A percentile compares a stretch with the other conserved stretches of the same genome.
Evolutionary conservation across 1,284 basidiomycete species (phyloP).

Genomic region (Takashimella koratensis): DNA sequence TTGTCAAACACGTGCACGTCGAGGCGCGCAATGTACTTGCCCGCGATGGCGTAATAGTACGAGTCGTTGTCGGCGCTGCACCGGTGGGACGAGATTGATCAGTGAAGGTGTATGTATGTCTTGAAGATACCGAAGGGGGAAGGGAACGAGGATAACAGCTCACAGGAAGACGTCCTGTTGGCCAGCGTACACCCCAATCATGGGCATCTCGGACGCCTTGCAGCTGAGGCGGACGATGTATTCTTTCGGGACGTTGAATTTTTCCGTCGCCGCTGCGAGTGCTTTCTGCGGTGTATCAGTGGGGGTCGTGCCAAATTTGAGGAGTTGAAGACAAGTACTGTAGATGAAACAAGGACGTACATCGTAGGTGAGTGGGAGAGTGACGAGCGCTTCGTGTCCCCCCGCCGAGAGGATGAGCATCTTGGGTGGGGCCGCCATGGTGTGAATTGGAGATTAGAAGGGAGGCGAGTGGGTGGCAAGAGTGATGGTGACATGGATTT

Average conservation of each 20-base stretch:
- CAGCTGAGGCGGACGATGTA: constrained; percentile 33
- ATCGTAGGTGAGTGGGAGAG: constrained; percentile 35
- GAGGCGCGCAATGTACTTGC: constrained; percentile 38
- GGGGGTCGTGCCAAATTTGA: too few species aligned
- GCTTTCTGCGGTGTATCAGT: constrained; percentile 33
- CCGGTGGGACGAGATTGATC: neutral
- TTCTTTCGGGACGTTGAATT: constrained; percentile 30
- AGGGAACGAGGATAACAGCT: constrained; percentile 4
- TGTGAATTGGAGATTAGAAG: too few species aligned
- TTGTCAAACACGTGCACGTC: constrained; percentile 35
- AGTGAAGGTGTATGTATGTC: neutral
- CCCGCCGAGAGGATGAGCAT: constrained; percentile 35
- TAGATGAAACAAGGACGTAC: constrained; percentile 24
- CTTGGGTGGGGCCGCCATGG: constrained; percentile 27
- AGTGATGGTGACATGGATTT: neutral
- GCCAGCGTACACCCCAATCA: constrained; percentile 30
- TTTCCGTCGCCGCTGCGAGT: constrained; percentile 26
- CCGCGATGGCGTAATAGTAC: constrained; percentile 42
- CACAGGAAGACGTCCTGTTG: constrained; percentile 37
- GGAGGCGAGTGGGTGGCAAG: neutral
- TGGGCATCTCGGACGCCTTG: constrained; percentile 31
- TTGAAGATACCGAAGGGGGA: too few species aligned
- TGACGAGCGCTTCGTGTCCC: constrained; percentile 32
- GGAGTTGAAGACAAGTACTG: too few species aligned
- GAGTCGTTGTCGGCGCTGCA: constrained; percentile 42